Evolutionary conservation across 2,329 filamentous ascomycete species (phyloP), one percentile per base, ranked within the genome.

Genomic region (Trichoderma pleuroti): DNA sequence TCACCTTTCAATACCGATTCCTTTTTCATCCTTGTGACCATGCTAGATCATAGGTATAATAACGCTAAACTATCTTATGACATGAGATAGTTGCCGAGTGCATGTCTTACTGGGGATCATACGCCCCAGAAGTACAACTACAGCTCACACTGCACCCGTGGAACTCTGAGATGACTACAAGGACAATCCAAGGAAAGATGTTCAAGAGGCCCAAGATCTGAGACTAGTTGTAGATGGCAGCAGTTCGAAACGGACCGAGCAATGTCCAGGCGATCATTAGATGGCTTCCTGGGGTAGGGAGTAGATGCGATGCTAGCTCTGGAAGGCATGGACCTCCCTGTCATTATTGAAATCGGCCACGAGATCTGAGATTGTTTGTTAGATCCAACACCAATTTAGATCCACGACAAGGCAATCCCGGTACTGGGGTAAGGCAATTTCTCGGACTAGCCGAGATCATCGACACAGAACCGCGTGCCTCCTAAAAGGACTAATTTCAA

Each of bases 361-460:
- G 28, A 61, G 66, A 68, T 68, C 54, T 61, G 59, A 68, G 66
- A 60, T 68, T 30, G 32, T 30, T 60, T 61, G n/a, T 30, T 61
- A 68, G 66, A 61, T 60, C 36, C 16, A 24, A 14, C 56, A 46
- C 66, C 66, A 61, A 9, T 60, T 60, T 52, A 60, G 39, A 34
- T 14, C 32, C 66, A 61, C 39, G 42, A 60, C 66, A 61, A 34
- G 65, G 65, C 56, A 68, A 68, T 36, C 56, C 39, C 18, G 26
- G 65, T 34, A 18, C 28, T 52, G 39, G 36, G n/a, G 56, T 1
- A 49, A 34, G 42, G n/a, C n/a, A 49, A 60, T 61, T 39, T 24
- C 12, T 59, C 66, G 39, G 56, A 68, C 36, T 12, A 49, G 28
- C 66, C 56, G 66, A 49, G 66, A 34, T 68, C 39, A 68, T 6